Percentiles rank a stretch among this genome's conserved stretches.
phyloP scores from a whole-genome alignment of 257 asterid genomes.

The Ligustrum vulgare region DNA sequence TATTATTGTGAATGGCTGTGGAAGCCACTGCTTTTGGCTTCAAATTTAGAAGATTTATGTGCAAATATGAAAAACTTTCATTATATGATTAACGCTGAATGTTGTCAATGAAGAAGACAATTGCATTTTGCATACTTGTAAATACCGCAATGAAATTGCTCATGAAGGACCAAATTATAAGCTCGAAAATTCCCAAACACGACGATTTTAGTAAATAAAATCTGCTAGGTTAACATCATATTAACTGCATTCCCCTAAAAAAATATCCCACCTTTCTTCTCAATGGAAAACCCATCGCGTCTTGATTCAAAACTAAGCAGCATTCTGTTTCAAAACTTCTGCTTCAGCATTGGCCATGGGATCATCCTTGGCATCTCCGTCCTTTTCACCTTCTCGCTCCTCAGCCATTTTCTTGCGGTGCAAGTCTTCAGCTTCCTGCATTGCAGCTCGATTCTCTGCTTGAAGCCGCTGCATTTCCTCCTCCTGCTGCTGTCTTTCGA shows the following conservation, averaged over 20 bases:
- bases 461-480: constrained; percentile 84
- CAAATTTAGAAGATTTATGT: neutral
- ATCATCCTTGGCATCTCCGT: constrained; percentile 51
- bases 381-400: constrained; percentile 88
- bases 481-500: constrained; percentile 90
- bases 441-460: constrained; percentile 75
- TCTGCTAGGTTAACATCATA: neutral
- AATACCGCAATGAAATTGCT: neutral
- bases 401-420: constrained; percentile 87
- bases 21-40: no score
- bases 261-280: neutral
- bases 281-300: neutral
- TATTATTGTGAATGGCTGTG: no score
- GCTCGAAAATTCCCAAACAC: neutral
- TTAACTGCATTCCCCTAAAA: neutral
- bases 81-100: neutral
- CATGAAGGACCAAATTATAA: neutral
- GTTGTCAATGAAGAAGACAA: neutral
- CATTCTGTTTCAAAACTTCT: constrained; percentile 60
- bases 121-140: neutral
- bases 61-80: neutral
- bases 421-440: constrained; percentile 76
- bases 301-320: constrained; percentile 29
- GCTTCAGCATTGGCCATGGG: constrained; percentile 83
- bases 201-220: neutral